phyloP scores from a whole-genome alignment of 495 filamentous ascomycete species.

The Lentithecium fluviatile region DNA sequence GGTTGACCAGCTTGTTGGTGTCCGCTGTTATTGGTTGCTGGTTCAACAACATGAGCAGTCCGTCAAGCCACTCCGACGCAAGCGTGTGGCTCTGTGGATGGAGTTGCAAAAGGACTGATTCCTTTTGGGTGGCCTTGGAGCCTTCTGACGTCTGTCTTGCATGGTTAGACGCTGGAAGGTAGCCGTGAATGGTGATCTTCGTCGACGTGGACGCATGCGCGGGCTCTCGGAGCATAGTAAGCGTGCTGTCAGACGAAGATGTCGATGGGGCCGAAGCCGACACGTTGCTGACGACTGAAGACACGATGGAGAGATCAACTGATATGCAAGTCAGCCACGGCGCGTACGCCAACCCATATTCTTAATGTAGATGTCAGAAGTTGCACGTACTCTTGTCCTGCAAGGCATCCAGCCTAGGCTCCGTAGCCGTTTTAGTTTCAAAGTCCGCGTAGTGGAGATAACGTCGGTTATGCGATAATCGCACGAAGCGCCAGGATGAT shows the following conservation, averaged over 20 bases:
- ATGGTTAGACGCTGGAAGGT: conserved; percentile 42
- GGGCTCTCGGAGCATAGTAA: conserved; percentile 41
- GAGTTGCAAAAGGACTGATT: conserved; percentile 72
- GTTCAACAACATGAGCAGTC: conserved; percentile 88
- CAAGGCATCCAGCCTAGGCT: conserved; percentile 72
- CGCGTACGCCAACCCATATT: conserved; percentile 1
- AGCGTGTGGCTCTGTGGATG: conserved; percentile 75
- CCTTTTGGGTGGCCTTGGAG: conserved; percentile 45
- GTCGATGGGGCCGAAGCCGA: conserved; percentile 61
- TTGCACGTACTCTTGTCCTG: conserved; percentile 66
- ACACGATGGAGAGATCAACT: conserved; percentile 86
- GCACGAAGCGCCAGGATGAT: conserved; percentile 73
- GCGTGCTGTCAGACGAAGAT: conserved; percentile 44
- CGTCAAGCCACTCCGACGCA: conserved; percentile 96
- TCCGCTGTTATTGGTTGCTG: conserved; percentile 96
- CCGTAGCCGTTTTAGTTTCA: conserved; percentile 57
- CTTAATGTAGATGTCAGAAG: not conserved
- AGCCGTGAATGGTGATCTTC: conserved; percentile 89
- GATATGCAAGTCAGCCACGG: conserved; percentile 23
- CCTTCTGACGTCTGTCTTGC: conserved; percentile 32
- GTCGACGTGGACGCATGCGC: conserved; percentile 53
- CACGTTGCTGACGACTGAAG: conserved; percentile 91
- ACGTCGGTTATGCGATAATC: conserved; percentile 85
- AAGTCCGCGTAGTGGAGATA: conserved; percentile 94
- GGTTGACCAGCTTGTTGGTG: conserved; percentile 79